Conservation (phyloP, 257 asterid species). For the Ligustrum vulgare region DNA sequence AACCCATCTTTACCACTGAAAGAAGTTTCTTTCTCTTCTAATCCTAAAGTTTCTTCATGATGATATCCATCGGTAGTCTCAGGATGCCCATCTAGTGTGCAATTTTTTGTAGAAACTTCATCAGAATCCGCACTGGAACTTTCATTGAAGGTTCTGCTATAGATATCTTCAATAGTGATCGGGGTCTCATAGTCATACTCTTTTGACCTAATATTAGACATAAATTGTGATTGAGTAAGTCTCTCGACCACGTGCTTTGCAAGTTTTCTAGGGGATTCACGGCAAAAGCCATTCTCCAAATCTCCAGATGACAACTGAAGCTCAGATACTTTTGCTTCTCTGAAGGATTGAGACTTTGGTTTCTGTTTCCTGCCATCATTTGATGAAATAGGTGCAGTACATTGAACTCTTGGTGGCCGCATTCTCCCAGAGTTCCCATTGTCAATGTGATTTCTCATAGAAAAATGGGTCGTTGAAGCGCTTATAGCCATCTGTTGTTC, state of each 20-base stretch:
- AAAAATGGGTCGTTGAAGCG: conserved; percentile 35
- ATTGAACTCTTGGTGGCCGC: conserved; percentile 59
- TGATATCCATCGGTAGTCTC: conserved; percentile 46
- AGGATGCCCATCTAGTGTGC: conserved; percentile 37
- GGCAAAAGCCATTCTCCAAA: conserved; percentile 50
- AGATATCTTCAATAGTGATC: conserved; percentile 85
- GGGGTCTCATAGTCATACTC: conserved; percentile 63
- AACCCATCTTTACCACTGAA: conserved; percentile 36
- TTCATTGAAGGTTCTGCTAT: conserved; percentile 49
- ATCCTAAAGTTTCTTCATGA: conserved; percentile 41
- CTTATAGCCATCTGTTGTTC: conserved; percentile 67
- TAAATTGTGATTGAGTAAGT: conserved; percentile 71
- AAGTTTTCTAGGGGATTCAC: conserved; percentile 75
- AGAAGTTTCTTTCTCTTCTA: conserved; percentile 40
- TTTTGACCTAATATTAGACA: conserved; percentile 50
- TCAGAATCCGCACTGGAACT: conserved; percentile 52
- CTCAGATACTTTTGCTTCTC: conserved; percentile 56
- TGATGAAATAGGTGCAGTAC: conserved; percentile 44
- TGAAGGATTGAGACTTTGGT: conserved; percentile 78
- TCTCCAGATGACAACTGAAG: conserved; percentile 47
- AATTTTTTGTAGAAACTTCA: conserved; percentile 39
- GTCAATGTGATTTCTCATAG: conserved; percentile 40
- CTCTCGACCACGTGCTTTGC: conserved; percentile 93
- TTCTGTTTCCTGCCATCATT: conserved; percentile 61
- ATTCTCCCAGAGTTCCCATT: conserved; percentile 44